Evolutionary conservation across 345 rosid genomes (phyloP).

Genomic region (Rhodamnia rubescens): DNA sequence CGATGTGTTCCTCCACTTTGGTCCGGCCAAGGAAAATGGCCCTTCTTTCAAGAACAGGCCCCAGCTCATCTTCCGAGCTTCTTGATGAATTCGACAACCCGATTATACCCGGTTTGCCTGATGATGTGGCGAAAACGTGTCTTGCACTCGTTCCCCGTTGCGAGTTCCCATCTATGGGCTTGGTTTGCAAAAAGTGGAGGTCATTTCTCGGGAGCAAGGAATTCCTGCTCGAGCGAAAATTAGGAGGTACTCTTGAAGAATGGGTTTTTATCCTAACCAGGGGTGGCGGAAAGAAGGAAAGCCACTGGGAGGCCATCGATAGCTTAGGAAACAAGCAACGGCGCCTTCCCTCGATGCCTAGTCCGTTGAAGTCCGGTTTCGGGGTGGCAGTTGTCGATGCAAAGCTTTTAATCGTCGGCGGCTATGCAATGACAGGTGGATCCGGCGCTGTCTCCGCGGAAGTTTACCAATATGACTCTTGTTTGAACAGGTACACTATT

Average conservation of each 20-base stretch:
- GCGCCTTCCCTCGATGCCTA: conserved; percentile 74
- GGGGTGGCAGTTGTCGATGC: conserved; percentile 62
- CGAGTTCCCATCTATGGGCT: conserved; percentile 58
- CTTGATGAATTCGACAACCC: conserved; percentile 21
- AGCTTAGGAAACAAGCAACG: conserved; percentile 39
- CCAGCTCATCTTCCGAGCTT: conserved; percentile 16
- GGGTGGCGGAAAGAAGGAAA: conserved; percentile 56
- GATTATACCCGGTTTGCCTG: conserved; percentile 76
- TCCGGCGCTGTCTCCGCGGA: conserved; percentile 43
- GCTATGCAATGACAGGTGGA: conserved; percentile 41
- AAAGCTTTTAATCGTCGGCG: conserved; percentile 74
- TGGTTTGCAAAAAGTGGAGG: conserved; percentile 86
- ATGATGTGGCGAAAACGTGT: conserved; percentile 78
- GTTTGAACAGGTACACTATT: conserved; percentile 68
- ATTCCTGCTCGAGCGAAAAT: conserved; percentile 50
- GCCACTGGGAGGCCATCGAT: conserved; percentile 84
- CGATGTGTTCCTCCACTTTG: conserved; percentile 10
- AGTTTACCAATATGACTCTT: conserved; percentile 68
- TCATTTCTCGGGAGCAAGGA: conserved; percentile 70
- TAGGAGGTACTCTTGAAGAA: conserved; percentile 70
- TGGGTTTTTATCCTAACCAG: conserved; percentile 63
- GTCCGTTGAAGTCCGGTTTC: conserved; percentile 54
- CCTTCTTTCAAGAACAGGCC: conserved; percentile 20
- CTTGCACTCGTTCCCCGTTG: conserved; percentile 79
- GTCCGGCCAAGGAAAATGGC: conserved; percentile 3